Conservation (phyloP, 1,139 yeast genomes). For the Scheffersomyces quercinus region DNA sequence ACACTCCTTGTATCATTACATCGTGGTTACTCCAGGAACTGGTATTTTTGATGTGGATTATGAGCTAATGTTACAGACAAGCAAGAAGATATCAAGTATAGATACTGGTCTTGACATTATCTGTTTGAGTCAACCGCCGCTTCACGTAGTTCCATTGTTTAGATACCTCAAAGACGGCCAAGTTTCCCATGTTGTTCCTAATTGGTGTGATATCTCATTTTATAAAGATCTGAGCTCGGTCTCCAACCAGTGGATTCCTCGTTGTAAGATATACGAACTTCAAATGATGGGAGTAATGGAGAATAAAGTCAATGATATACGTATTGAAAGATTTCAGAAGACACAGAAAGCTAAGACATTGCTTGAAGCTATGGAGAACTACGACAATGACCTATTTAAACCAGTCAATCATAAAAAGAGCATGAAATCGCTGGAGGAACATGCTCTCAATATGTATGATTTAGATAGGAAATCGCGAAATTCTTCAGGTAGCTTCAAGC, state of each 20-base stretch:
- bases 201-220: conserved; percentile 92
- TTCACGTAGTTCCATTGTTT: conserved; percentile 88
- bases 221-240: conserved; percentile 61
- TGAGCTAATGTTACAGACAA: conserved; percentile 70
- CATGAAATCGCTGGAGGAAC: conserved; percentile 6
- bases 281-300: conserved; percentile 99
- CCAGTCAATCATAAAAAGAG: conserved; percentile 16
- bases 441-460: conserved; percentile 9
- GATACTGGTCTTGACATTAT: conserved; percentile 89
- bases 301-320: conserved; percentile 69
- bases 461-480: conserved; percentile 1
- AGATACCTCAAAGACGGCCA: conserved; percentile 55
- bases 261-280: conserved; percentile 89
- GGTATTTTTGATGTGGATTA: conserved; percentile 93
- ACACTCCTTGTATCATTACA: conserved; percentile 83
- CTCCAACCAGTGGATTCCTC: conserved; percentile 78
- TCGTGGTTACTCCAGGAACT: conserved; percentile 87
- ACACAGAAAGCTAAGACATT: conserved; percentile 32
- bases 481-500: conserved; percentile 5
- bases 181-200: conserved; percentile 80
- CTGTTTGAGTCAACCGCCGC: conserved; percentile 86
- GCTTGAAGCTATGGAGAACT: conserved; percentile 54
- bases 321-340: conserved; percentile 53
- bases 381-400: conserved; percentile 58
- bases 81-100: conserved; percentile 69